Conservation (phyloP, 2,329 filamentous ascomycete genomes). For the Stagonosporopsis chrysanthemi region DNA sequence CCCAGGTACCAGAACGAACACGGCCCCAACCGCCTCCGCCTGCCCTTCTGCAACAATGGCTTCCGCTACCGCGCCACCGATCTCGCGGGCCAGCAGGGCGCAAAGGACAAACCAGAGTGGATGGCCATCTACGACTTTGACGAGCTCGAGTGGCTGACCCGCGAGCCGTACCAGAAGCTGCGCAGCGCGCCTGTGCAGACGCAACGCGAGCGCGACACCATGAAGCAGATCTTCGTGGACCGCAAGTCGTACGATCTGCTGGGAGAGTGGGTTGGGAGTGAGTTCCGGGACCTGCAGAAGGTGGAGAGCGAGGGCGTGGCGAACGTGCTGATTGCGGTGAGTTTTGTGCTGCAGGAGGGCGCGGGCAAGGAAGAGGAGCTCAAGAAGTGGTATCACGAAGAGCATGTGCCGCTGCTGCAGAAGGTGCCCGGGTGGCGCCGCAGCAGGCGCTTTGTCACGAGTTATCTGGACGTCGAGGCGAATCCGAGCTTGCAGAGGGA, state of each 20-base stretch:
- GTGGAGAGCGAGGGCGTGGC: slow-evolving; percentile 62
- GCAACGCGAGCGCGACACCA: slow-evolving; percentile 66
- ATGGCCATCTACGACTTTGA: slow-evolving; percentile 84
- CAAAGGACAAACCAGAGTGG: slow-evolving; percentile 67
- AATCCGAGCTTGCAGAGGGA: slow-evolving; percentile 54
- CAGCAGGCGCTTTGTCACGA: slow-evolving; percentile 73
- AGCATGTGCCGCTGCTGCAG: slow-evolving; percentile 75
- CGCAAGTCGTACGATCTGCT: slow-evolving; percentile 74
- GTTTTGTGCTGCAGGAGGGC: slow-evolving; percentile 65
- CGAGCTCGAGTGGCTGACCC: slow-evolving; percentile 73
- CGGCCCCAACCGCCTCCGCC: slow-evolving; percentile 78
- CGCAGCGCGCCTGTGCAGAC: slow-evolving; percentile 65
- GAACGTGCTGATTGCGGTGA: slow-evolving; percentile 68
- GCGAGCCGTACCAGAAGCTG: slow-evolving; percentile 72
- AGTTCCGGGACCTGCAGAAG: slow-evolving; percentile 68
- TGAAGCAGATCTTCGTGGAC: slow-evolving; percentile 72
- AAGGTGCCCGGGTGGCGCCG: slow-evolving; percentile 82
- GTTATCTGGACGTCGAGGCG: slow-evolving; percentile 59
- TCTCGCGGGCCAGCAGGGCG: slow-evolving; percentile 42
- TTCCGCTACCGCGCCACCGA: slow-evolving; percentile 79
- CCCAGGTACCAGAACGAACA: slow-evolving; percentile 84
- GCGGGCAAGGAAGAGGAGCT: slow-evolving; percentile 61
- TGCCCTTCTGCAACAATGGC: slow-evolving; percentile 78
- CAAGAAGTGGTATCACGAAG: slow-evolving; percentile 75
- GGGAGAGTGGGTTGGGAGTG: slow-evolving; percentile 61